Evolutionary conservation across 2,329 filamentous ascomycete genomes (phyloP).

Genomic region (Venturia effusa): DNA sequence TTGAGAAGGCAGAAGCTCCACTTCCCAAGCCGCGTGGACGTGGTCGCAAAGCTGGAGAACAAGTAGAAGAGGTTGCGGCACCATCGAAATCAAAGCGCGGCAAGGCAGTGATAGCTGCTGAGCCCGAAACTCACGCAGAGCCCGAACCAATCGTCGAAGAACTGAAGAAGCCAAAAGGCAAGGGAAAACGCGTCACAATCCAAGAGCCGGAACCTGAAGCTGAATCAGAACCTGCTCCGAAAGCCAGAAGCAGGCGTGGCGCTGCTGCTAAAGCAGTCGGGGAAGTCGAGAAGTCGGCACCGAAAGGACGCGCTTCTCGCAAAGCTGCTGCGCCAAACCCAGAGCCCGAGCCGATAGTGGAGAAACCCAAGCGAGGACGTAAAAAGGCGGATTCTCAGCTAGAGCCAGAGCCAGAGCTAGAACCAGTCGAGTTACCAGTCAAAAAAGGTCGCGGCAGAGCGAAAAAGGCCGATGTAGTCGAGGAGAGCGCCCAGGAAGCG

Average conservation of each 20-base stretch:
- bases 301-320: background rate
- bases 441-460: background rate
- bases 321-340: background rate
- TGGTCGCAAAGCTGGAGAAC: background rate
- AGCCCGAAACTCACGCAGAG: background rate
- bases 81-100: slow-evolving; percentile 2
- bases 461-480: background rate
- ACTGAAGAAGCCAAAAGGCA: background rate
- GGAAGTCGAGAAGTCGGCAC: background rate
- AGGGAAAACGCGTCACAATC: background rate
- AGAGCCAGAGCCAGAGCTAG: background rate
- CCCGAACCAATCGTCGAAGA: slow-evolving; percentile 8
- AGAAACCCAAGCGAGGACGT: background rate
- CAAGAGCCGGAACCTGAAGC: slow-evolving; percentile 6
- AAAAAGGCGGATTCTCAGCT: background rate
- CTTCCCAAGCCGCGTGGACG: background rate
- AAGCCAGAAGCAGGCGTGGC: background rate
- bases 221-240: background rate
- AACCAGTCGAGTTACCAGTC: background rate
- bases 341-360: background rate
- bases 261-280: background rate
- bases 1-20: background rate
- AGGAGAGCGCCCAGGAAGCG: background rate
- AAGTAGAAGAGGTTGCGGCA: background rate
- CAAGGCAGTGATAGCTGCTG: background rate